A percentile compares a stretch with the other conserved stretches of the same genome.
Conservation (phyloP, 2,329 filamentous ascomycete genomes). For the Cytospora chrysosperma region DNA sequence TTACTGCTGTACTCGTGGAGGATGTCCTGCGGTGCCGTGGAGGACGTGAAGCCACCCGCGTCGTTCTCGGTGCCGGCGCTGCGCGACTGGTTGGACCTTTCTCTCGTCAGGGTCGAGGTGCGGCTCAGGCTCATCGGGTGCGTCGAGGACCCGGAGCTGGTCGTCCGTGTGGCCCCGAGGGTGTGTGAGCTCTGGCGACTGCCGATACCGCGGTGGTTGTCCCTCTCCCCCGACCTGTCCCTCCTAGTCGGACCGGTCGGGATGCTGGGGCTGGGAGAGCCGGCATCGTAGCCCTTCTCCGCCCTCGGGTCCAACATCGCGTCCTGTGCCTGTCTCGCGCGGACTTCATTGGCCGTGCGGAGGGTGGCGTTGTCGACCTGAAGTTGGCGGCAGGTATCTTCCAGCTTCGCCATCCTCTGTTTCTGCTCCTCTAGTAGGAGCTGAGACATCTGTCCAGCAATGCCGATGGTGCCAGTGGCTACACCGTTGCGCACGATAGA, state of each 20-base stretch:
- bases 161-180: slow-evolving; percentile 18
- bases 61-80: slow-evolving; percentile 25
- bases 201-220: slow-evolving; percentile 10
- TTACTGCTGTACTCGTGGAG: slow-evolving; percentile 19
- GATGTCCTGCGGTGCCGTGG: slow-evolving; percentile 3
- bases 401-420: slow-evolving; percentile 51
- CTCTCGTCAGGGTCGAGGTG: slow-evolving; percentile 34
- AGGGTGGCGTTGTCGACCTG: slow-evolving; percentile 70
- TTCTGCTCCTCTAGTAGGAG: slow-evolving; percentile 40
- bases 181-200: slow-evolving; percentile 27
- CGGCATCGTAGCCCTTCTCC: slow-evolving; percentile 31
- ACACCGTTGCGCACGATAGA: slow-evolving; percentile 68
- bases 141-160: slow-evolving; percentile 24
- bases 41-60: not conserved
- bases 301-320: slow-evolving; percentile 39
- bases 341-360: slow-evolving; percentile 60
- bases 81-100: slow-evolving; percentile 23
- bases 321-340: slow-evolving; percentile 48
- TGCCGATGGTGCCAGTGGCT: slow-evolving; percentile 46
- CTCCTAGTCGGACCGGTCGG: slow-evolving; percentile 54
- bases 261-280: slow-evolving; percentile 53
- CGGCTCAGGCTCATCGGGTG: slow-evolving; percentile 27
- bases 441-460: slow-evolving; percentile 11
- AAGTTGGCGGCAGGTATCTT: slow-evolving; percentile 61
- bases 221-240: slow-evolving; percentile 20